Evolutionary conservation across 768 basidiomycete species (phyloP), one percentile per base, ranked within the genome.

Genomic region (Harrya chromipes): DNA sequence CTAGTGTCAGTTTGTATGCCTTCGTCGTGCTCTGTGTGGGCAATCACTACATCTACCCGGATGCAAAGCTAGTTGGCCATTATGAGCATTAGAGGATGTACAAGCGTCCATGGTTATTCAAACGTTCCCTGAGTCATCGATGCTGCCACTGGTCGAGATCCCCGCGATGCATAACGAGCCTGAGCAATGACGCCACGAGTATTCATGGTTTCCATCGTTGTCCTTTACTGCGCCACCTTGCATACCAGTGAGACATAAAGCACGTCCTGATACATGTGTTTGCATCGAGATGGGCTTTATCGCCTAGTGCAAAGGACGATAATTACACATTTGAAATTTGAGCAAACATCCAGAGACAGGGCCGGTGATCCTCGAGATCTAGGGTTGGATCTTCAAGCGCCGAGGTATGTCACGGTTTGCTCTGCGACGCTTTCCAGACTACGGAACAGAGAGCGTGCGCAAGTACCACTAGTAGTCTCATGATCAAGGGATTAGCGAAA

Each of bases 261-360:
- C 40, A 12, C 44, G 14, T 20, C 61, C 45, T 48, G 33, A 36
- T 12, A 23, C 46, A 41, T 13, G 9, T 21, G 17, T 39, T 33
- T 57, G 54, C 50, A 45, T 45, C 54, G 57, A 57, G 58, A 47
- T 53, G 61, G 50, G 52, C 46, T 54, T 61, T 58, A 55, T 35
- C 10, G 0, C 21, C 13, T 21, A 34, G 14, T 31, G 35, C 39
- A 14, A 29, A 13, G 33, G 27, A 43, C 11, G 23, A 37, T 23
- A 16, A 19, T n/a, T 31, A 21, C 17, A 35, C n/a, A 8, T 9
- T 24, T 33, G 14, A 33, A 33, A 33, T 33, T 33, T 13, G n/a
- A 41, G 23, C 13, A 27, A 38, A n/a, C 1, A 38, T 14, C 34
- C 19, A 10, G 31, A 27, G 17, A 27, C 12, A 29, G 13, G 12